Evolutionary conservation across 2,329 filamentous ascomycete species (phyloP).

Genomic region (Tolypocladium ophioglossoides): DNA sequence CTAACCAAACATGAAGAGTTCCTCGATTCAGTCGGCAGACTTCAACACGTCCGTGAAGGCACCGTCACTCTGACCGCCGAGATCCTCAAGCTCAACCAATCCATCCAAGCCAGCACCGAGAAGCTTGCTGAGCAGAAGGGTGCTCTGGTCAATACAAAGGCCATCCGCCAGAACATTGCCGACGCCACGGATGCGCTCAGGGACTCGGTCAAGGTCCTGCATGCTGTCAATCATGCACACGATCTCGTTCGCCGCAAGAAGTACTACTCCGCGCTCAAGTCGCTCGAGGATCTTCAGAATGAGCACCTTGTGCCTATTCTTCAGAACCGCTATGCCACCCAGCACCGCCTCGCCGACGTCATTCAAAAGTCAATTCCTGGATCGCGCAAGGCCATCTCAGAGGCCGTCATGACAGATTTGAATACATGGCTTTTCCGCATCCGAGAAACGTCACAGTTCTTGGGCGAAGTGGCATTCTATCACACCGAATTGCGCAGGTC

Average conservation of each 20-base stretch:
- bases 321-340: slow-evolving; percentile 77
- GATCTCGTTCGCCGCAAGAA: slow-evolving; percentile 87
- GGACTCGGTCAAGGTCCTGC: slow-evolving; percentile 83
- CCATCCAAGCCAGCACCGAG: slow-evolving; percentile 90
- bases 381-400: slow-evolving; percentile 85
- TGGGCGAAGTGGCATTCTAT: slow-evolving; percentile 94
- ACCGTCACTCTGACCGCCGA: slow-evolving; percentile 83
- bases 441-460: slow-evolving; percentile 87
- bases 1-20: slow-evolving; percentile 97
- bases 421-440: slow-evolving; percentile 97
- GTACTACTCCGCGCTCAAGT: slow-evolving; percentile 89
- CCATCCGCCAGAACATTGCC: slow-evolving; percentile 89
- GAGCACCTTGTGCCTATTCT: slow-evolving; percentile 70
- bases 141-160: slow-evolving; percentile 81
- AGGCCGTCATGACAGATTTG: slow-evolving; percentile 92
- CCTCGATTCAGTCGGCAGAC: slow-evolving; percentile 81
- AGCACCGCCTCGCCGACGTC: slow-evolving; percentile 89
- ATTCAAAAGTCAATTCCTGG: slow-evolving; percentile 93
- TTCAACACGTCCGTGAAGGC: slow-evolving; percentile 85
- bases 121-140: slow-evolving; percentile 92
- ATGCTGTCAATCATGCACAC: slow-evolving; percentile 88
- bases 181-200: slow-evolving; percentile 82
- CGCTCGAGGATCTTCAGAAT: slow-evolving; percentile 90
- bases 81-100: slow-evolving; percentile 85
- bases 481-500: slow-evolving; percentile 82